Evolutionary conservation across 2,329 filamentous ascomycete genomes (phyloP), one percentile per base, ranked within the genome.

Genomic region (Eutypa lata): DNA sequence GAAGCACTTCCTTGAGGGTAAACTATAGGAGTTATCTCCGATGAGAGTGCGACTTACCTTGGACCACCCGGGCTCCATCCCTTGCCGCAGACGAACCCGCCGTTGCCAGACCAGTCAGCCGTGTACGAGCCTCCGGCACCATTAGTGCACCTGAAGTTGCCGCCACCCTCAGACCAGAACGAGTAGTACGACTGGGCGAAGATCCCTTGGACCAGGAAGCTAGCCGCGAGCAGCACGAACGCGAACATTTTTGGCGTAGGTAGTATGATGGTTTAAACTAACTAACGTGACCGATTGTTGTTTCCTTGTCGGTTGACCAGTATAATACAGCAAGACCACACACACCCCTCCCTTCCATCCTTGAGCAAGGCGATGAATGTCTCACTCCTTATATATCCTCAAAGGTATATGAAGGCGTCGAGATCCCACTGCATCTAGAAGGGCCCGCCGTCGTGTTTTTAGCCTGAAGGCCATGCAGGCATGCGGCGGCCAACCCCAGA

Each of bases 31-130:
- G 6, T 24, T 3, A 6, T 16, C 40, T 13, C 22, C 40, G 8
- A 19, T 16, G 28, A n/a, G 13, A 37, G 31, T 22, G 33, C 3
- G 3, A 42, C 68, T 55, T 68, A 82, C 79, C 77, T 71, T 13
- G 70, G 69, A 49, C 70, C 73, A 45, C 80, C 81, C 14, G 78
- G 73, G 52, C 72, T 75, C 81, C 82, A 84, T 19, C 82, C 82
- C 62, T 84, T 84, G 28, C 81, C 82, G 56, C 73, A 79, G 18
- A 83, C 80, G 46, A 83, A 81, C 61, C 82, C 79, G 37, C 78
- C 79, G 37, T 61, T 65, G 57, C 73, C 71, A 47, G 61, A 68
- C 77, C 76, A 80, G 43, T 60, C 68, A 1, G 74, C 72, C 3
- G 61, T 68, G 66, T 78, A 80, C 22, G 65, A 61, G 3, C 74